Evolutionary conservation across 345 rosid genomes (phyloP), one percentile per base, ranked within the genome.

Genomic region (Raphanus raphanistrum): DNA sequence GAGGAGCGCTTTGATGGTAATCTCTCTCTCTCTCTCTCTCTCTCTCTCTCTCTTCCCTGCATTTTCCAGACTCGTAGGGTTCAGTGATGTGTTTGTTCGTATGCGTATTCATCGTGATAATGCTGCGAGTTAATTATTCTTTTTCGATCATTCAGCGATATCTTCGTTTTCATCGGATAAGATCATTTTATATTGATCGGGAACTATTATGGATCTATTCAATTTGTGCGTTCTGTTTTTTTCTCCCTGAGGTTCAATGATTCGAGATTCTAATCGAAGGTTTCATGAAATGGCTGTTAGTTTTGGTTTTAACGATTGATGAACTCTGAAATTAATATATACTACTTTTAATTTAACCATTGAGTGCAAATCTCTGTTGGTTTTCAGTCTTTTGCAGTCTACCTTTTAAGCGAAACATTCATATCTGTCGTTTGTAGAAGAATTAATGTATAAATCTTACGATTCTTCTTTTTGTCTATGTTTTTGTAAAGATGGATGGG

Each of bases 1-100:
- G 98, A 94, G 79, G 98, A 94, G 43, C 97, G 89, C 4, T 94
- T 92, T 76, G 91, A 89, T 17, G 98, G 98, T 94, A 88, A 35
- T 27, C 54, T 28, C 4, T 48, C 4, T 74, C n/a, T 63, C 12
- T 13, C 35, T 25, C 21, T 43, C 60, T 15, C 76, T 26, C 21
- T 21, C 21, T 21, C 21, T 21, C 21, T 21, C 21, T 21, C 21
- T 21, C 21, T 21, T 6, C 35, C 12, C 13, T 9, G 12, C 21
- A 26, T 76, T 13, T 35, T 21, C 50, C 33, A 17, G 2, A 16
- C 15, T 41, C 58, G 33, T 66, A 57, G 8, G 17, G 48, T 25
- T 36, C 64, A 13, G 9, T 66, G 13, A 52, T 71, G 16, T 6
- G 61, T 65, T 65, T 57, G 29, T 77, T 71, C 15, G n/a, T 65